Conservation (phyloP, 495 filamentous ascomycete genomes). For the Extremus antarcticus region DNA sequence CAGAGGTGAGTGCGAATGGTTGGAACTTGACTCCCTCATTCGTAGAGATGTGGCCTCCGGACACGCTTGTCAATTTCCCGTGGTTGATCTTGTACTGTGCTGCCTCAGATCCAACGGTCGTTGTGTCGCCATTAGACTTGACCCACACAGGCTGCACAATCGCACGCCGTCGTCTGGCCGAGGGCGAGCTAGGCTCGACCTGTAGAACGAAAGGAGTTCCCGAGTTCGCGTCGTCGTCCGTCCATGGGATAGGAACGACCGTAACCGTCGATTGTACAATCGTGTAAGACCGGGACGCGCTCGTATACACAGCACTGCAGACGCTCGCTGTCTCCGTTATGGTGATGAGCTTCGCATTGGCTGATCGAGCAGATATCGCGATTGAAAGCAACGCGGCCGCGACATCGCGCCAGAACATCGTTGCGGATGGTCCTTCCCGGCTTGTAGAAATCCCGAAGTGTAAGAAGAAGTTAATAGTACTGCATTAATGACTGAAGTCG, state of each 20-base stretch:
- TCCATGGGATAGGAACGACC: conserved; percentile 10
- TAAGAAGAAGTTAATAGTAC: not conserved
- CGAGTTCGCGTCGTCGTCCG: conserved; percentile 11
- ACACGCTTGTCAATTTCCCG: conserved; percentile 3
- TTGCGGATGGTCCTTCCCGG: not conserved
- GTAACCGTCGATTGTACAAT: conserved; percentile 16
- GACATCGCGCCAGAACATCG: conserved; percentile 3
- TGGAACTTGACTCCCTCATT: not conserved
- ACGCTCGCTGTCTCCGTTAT: conserved; percentile 7
- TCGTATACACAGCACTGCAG: conserved; percentile 15
- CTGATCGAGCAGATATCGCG: not conserved
- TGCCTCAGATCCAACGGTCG: conserved; percentile 11
- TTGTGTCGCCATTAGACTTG: conserved; percentile 20
- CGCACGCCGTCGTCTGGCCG: conserved; percentile 4
- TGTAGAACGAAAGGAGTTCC: conserved; percentile 19
- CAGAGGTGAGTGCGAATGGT: conserved; percentile 6
- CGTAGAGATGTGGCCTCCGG: conserved; percentile 10
- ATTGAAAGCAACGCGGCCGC: not conserved
- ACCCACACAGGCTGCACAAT: not conserved
- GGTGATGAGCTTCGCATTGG: conserved; percentile 2
- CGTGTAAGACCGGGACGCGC: conserved; percentile 4
- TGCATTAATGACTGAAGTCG: not conserved
- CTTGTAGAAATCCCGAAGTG: not conserved
- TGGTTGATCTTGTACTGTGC: conserved; percentile 12
- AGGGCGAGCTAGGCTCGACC: not conserved